Percentiles rank a stretch among this genome's conserved stretches.
phyloP scores from a whole-genome alignment of 73 alveolate genomes.

The Tetrahymena borealis region DNA sequence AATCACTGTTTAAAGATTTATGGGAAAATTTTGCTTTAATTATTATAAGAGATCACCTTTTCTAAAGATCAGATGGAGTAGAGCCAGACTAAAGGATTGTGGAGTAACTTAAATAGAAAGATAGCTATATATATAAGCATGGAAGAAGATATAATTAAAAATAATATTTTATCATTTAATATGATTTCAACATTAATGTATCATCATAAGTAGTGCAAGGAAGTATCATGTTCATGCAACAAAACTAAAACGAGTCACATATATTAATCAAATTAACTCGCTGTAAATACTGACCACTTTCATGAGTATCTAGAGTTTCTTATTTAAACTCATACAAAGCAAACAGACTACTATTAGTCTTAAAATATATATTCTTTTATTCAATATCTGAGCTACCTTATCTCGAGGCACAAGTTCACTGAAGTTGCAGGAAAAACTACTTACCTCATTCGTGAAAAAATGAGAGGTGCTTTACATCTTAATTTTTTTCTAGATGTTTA shows the following conservation, averaged over 20 bases:
- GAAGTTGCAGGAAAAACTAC: background rate
- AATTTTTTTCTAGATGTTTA: background rate
- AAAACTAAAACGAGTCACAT: background rate
- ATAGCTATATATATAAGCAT: background rate
- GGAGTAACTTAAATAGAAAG: background rate
- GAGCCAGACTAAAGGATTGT: background rate
- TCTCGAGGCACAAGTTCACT: background rate
- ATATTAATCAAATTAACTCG: background rate
- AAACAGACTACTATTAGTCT: background rate
- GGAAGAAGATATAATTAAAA: background rate
- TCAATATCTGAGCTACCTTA: background rate
- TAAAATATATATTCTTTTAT: background rate
- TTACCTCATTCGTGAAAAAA: background rate
- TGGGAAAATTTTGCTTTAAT: background rate
- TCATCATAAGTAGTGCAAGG: background rate
- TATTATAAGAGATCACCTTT: background rate
- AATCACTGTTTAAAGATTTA: background rate
- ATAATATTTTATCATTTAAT: background rate
- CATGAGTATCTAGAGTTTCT: background rate
- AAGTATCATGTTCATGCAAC: background rate
- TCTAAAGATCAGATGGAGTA: background rate
- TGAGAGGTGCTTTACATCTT: background rate
- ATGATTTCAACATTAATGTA: background rate
- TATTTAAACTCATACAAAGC: background rate
- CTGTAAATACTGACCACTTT: background rate